These are phyloP conservation scores for Suillus lakei DNA, from an alignment of 768 basidiomycete genomes.

Conservation along the genomic window DNA sequence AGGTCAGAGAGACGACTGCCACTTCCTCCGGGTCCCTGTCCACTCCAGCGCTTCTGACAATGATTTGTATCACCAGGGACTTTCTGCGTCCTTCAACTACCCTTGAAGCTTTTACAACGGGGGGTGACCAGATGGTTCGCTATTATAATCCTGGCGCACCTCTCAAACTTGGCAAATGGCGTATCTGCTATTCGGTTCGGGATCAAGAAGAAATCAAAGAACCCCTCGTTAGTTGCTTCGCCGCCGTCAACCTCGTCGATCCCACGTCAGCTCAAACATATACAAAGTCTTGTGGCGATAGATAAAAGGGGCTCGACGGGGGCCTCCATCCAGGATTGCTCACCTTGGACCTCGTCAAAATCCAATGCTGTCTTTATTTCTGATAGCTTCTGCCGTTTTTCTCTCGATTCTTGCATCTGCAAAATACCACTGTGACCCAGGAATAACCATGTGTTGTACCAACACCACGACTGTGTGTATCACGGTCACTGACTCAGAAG, in stretches of 20 bases:
- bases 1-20: not conserved
- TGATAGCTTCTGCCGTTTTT: not conserved
- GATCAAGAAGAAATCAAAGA: not conserved
- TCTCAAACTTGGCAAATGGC: not conserved
- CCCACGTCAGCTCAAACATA: not conserved
- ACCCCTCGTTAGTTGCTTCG: not conserved
- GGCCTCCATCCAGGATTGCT: not conserved
- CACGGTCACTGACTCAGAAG: not conserved
- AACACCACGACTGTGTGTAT: not conserved
- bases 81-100: not conserved
- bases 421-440: not conserved
- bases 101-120: no score
- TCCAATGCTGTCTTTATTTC: constrained; percentile 1
- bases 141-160: not conserved
- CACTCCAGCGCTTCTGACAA: constrained; percentile 12
- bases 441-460: not conserved
- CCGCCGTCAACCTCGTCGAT: not conserved
- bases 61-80: not conserved
- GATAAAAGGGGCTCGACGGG: not conserved
- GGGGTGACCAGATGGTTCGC: not conserved
- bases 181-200: not conserved
- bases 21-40: constrained; percentile 16
- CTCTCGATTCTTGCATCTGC: not conserved
- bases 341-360: not conserved
- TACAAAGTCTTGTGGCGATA: not conserved